A percentile compares a stretch with the other conserved stretches of the same genome.
Conservation (phyloP, 2,329 filamentous ascomycete species). For the Teratosphaeria nubilosa region DNA sequence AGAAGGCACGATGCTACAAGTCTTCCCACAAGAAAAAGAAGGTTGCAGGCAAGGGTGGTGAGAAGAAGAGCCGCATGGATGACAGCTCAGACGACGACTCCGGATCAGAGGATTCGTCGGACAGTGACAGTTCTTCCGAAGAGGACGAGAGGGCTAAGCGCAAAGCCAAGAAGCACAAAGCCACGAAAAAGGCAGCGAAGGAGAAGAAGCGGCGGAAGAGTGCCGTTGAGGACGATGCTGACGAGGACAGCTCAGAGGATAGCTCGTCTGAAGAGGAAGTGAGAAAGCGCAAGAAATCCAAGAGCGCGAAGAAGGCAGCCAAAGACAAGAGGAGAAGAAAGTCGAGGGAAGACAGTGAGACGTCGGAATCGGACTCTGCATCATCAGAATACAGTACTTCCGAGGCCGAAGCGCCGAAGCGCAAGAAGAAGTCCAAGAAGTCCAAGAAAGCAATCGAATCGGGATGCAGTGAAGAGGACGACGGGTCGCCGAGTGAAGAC, state of each 20-base stretch:
- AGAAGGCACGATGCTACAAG: slow-evolving; percentile 8
- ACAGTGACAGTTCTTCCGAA: slow-evolving; percentile 1
- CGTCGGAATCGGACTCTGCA: slow-evolving; percentile 4
- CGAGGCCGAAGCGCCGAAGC: slow-evolving; percentile 12
- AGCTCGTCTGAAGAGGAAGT: slow-evolving; percentile 15
- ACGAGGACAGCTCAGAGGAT: slow-evolving; percentile 11
- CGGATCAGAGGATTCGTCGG: slow-evolving; percentile 1
- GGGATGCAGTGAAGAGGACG: slow-evolving; percentile 2
- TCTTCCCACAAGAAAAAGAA: slow-evolving; percentile 4
- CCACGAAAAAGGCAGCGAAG: slow-evolving; percentile 2
- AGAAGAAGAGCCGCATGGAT: slow-evolving; percentile 5
- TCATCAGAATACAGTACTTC: slow-evolving; percentile 13
- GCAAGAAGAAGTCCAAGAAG: slow-evolving; percentile 14
- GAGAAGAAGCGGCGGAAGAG: slow-evolving; percentile 2
- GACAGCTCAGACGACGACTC: slow-evolving; percentile 2
- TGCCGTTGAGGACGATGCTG: neutral
- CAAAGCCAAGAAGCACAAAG: slow-evolving; percentile 3
- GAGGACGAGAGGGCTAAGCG: slow-evolving; percentile 1
- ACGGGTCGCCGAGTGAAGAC: slow-evolving; percentile 10
- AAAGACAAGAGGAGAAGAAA: slow-evolving; percentile 14
- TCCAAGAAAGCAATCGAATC: slow-evolving; percentile 1
- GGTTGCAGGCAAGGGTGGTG: slow-evolving; percentile 2
- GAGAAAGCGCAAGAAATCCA: slow-evolving; percentile 12
- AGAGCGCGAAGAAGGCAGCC: slow-evolving; percentile 13
- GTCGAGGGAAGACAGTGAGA: slow-evolving; percentile 7